These are phyloP conservation scores for Fusarium pseudoanthophilum DNA, from an alignment of 2,329 filamentous ascomycete species.

Conservation along the genomic window DNA sequence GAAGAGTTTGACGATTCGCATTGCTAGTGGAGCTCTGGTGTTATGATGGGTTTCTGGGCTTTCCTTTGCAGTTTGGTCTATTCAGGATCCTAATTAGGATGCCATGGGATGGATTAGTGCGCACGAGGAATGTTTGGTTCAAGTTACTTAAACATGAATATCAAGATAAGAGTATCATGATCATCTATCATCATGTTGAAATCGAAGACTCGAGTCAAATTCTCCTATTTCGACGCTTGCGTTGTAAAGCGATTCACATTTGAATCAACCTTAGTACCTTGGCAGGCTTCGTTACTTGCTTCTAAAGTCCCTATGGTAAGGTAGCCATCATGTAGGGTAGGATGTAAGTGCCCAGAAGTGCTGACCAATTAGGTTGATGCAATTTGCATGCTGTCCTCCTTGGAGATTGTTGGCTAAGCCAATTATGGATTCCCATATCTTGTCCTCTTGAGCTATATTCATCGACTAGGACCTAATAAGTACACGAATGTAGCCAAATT, in stretches of 20 bases:
- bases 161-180: background rate
- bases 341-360: background rate
- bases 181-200: background rate
- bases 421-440: background rate
- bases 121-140: conserved; percentile 11
- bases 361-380: conserved; percentile 26
- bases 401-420: background rate
- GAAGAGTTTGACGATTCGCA: conserved; percentile 11
- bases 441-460: background rate
- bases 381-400: conserved; percentile 32
- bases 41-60: conserved; percentile 21
- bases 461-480: no score
- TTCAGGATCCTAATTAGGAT: background rate
- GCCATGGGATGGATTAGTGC: background rate
- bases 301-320: background rate
- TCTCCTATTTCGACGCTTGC: background rate
- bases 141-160: conserved; percentile 16
- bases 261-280: background rate
- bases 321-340: conserved; percentile 2
- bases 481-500: background rate
- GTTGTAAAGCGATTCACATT: background rate
- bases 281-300: background rate
- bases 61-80: conserved; percentile 15
- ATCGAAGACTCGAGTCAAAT: background rate
- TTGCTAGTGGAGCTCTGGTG: conserved; percentile 35